Base-by-base conservation (phyloP, 2,329 filamentous ascomycete species). In the Myriosclerotinia curreyana region DNA sequence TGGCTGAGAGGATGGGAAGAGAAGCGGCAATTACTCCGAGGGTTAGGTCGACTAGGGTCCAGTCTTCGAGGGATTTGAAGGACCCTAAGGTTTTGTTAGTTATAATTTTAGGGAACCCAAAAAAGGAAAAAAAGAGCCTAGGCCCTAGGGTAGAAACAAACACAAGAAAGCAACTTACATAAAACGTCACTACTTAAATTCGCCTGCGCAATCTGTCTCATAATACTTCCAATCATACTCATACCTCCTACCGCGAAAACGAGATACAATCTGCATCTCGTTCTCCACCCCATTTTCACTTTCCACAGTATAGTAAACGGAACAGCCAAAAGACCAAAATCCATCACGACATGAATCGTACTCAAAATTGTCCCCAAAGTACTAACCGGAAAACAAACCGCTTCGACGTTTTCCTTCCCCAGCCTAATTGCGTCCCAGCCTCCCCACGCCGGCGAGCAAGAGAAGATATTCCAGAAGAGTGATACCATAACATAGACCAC, bases 241-340 rank as follows among this genome's bases (percentile, higher is more conserved):
- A 76, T 62, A 14, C 70, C 68, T 14, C 76, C 75, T 34, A 73
- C 69, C 14, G 65, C 69, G 70, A 76, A 77, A 40, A 76, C 70
- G 25, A 73, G 40, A 54, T 72, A 74, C 2, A 77, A 67, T 8
- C 75, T 69, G 15, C 69, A 44, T 58, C 76, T 77, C 40, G 72
- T 75, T 8, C 59, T 60, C 34, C 61, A 67, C 1, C 70, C 66
- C 69, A 77, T 75, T 15, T 67, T 66, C 2, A 77, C 71, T 42
- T 72, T 73, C 74, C 73, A 77, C 6, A 77, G 64, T 1, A 77
- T 73, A n/a, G 76, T 71, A 8, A 77, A 64, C 2, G 76, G 76
- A 0, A 74, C 72, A 2, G 69, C 50, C n/a, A 77, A 67, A 1
- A 77, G 66, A 11, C 68, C 68, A 64, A 76, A 73, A 48, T 76